Percentiles rank a stretch among this genome's conserved stretches.
phyloP scores from a whole-genome alignment of 2,329 filamentous ascomycete species.

The Alternaria metachromatica region DNA sequence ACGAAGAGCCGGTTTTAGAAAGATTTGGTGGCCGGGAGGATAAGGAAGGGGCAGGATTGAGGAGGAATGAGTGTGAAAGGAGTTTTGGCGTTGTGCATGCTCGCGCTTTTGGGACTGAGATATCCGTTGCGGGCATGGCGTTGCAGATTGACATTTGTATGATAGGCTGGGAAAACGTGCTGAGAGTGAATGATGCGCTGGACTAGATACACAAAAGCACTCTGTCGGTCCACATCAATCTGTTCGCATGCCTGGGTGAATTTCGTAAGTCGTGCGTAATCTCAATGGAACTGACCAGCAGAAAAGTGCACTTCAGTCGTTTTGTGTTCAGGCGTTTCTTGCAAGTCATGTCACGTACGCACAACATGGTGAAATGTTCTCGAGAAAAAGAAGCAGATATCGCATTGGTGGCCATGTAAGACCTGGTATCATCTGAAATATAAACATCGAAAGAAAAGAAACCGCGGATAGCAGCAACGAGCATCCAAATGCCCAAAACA shows the following conservation, averaged over 20 bases:
- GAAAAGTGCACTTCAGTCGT: no score
- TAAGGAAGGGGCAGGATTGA: not conserved
- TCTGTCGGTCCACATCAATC: not conserved
- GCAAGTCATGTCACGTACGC: not conserved
- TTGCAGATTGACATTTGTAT: slow-evolving; percentile 1
- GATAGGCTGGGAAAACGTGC: not conserved
- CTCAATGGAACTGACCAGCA: not conserved
- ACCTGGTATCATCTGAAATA: slow-evolving; percentile 13
- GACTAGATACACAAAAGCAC: not conserved
- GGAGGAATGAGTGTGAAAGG: not conserved
- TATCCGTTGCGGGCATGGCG: slow-evolving; percentile 12
- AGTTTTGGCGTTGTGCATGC: slow-evolving; percentile 7
- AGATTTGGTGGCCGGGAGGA: no score
- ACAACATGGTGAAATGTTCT: not conserved
- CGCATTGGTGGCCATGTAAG: slow-evolving; percentile 4
- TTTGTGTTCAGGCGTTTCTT: not conserved
- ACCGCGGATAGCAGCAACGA: not conserved
- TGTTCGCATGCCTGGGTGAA: no score
- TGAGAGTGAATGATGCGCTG: not conserved
- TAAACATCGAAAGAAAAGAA: not conserved
- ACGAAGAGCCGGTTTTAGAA: slow-evolving; percentile 11
- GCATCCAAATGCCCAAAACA: not conserved
- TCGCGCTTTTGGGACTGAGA: slow-evolving; percentile 7
- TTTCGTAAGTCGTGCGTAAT: not conserved
- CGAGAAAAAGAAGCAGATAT: not conserved